A percentile compares a stretch with the other conserved stretches of the same genome.
Conservation (phyloP, 192 early-diverging fungal genomes). For the Coemansia sp. region DNA sequence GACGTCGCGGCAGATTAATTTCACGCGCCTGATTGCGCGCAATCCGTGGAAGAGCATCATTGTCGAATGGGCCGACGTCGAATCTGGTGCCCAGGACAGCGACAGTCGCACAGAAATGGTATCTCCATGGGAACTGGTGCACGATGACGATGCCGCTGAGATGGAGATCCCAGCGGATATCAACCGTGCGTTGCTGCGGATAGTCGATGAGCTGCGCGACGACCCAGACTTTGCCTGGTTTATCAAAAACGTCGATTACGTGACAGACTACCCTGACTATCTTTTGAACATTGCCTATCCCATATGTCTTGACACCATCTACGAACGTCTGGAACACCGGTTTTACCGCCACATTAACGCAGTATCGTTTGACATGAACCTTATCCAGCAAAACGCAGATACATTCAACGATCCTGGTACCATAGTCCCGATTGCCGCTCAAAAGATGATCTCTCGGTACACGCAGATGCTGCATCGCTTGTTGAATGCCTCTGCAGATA, state of each 20-base stretch:
- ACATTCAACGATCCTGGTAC: constrained; percentile 64
- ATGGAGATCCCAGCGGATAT: constrained; percentile 23
- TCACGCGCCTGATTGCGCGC: constrained; percentile 54
- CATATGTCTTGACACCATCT: constrained; percentile 65
- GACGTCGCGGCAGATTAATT: constrained; percentile 43
- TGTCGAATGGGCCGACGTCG: constrained; percentile 38
- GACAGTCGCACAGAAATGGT: constrained; percentile 24
- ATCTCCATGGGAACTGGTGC: constrained; percentile 41
- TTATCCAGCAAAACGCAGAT: constrained; percentile 66
- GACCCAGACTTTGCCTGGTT: constrained; percentile 58
- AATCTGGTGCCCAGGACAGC: background rate
- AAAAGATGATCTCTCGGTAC: constrained; percentile 25
- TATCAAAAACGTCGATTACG: constrained; percentile 62
- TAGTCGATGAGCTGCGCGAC: constrained; percentile 47
- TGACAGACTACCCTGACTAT: constrained; percentile 63
- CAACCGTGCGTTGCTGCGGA: constrained; percentile 41
- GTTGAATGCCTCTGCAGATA: background rate
- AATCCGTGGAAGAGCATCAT: constrained; percentile 49
- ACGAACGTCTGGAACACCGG: constrained; percentile 56
- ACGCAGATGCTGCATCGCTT: constrained; percentile 10
- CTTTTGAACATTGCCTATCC: constrained; percentile 67
- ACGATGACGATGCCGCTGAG: constrained; percentile 17
- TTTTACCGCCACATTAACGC: constrained; percentile 67
- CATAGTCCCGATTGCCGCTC: constrained; percentile 36
- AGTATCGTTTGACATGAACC: constrained; percentile 65